These are phyloP conservation scores for Kurtzmaniella fragi DNA, from an alignment of 805 yeast species.

Conservation along the genomic window DNA sequence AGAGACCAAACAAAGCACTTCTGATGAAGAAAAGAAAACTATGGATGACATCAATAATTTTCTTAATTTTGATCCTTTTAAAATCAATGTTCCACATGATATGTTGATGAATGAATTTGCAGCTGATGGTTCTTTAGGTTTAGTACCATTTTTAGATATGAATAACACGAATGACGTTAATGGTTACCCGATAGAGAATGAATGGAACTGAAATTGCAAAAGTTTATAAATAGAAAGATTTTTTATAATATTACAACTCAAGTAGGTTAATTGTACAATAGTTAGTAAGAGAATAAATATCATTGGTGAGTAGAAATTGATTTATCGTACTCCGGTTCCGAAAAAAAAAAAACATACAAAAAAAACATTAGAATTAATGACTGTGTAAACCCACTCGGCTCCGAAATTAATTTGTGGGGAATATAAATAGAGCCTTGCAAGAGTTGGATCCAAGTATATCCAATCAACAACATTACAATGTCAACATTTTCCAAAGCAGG, in stretches of 20 bases:
- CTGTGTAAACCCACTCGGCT: neutral
- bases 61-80: constrained; percentile 36
- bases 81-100: constrained; percentile 23
- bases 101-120: constrained; percentile 49
- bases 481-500: constrained; percentile 27
- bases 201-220: no score
- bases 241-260: no score
- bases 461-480: constrained; percentile 12
- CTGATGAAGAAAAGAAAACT: neutral
- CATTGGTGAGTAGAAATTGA: no score
- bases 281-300: neutral
- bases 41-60: constrained; percentile 16
- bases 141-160: constrained; percentile 62
- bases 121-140: constrained; percentile 78
- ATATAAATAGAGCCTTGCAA: neutral
- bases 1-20: no score
- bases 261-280: no score
- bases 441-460: no score
- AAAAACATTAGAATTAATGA: no score
- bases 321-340: no score
- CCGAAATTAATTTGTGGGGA: neutral
- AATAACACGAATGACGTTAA: constrained; percentile 10
- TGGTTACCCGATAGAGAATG: neutral
- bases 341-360: neutral
- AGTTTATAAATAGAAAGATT: no score